These are phyloP conservation scores for Mortierella alpina DNA, from an alignment of 192 early-diverging fungal species.

Conservation along the genomic window DNA sequence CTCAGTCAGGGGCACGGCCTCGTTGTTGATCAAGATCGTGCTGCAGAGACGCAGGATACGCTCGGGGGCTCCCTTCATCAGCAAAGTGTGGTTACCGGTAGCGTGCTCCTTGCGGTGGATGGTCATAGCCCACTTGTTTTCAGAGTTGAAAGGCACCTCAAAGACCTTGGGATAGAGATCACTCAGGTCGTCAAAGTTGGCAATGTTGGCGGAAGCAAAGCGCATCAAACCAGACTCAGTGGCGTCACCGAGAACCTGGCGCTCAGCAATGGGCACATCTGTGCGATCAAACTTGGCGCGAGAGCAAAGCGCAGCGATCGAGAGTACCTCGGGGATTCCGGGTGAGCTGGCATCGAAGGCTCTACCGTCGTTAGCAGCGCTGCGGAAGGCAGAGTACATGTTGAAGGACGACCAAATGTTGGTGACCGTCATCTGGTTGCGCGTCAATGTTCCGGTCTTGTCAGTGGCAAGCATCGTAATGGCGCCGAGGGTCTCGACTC, in stretches of 20 bases:
- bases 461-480: conserved; percentile 97
- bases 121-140: conserved; percentile 95
- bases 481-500: conserved; percentile 96
- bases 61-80: conserved; percentile 97
- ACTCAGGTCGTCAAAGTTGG: conserved; percentile 78
- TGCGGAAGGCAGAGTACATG: conserved; percentile 70
- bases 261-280: conserved; percentile 85
- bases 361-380: conserved; percentile 51
- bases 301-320: conserved; percentile 85
- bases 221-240: conserved; percentile 93
- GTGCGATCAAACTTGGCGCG: conserved; percentile 91
- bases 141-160: conserved; percentile 96
- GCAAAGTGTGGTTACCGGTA: conserved; percentile 77
- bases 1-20: conserved; percentile 71
- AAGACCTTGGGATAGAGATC: conserved; percentile 87
- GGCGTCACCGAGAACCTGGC: conserved; percentile 91
- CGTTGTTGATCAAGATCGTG: conserved; percentile 71
- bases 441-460: conserved; percentile 96
- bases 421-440: conserved; percentile 97
- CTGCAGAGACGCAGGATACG: conserved; percentile 86
- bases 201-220: conserved; percentile 78
- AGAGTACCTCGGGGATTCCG: conserved; percentile 81
- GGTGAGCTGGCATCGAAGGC: conserved; percentile 60
- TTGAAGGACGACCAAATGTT: conserved; percentile 86
- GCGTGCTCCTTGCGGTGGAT: conserved; percentile 84